Conservation (phyloP, 352 stramenopile species). For the Pythium guiyangense region DNA sequence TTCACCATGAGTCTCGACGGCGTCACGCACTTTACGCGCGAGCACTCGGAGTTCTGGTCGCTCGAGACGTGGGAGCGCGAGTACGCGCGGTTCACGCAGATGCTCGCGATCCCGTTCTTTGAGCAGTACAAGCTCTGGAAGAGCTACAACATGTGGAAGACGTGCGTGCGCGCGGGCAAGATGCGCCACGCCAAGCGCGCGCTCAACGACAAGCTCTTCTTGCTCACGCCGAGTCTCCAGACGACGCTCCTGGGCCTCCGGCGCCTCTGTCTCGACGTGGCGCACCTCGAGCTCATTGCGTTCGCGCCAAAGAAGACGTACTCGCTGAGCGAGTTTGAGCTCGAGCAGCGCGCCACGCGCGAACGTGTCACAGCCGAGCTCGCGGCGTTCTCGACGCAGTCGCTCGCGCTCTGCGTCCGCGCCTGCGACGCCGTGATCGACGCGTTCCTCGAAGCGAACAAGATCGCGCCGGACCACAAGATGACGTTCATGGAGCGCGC, state of each 20-base stretch:
- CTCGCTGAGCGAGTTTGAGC: constrained; percentile 77
- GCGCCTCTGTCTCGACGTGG: constrained; percentile 66
- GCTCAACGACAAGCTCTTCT: constrained; percentile 83
- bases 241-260: constrained; percentile 76
- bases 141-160: constrained; percentile 93
- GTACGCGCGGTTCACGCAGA: constrained; percentile 88
- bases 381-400: constrained; percentile 53
- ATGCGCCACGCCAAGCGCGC: constrained; percentile 80
- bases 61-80: constrained; percentile 93
- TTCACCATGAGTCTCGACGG: constrained; percentile 92
- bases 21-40: constrained; percentile 89
- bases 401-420: constrained; percentile 78
- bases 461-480: constrained; percentile 90
- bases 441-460: constrained; percentile 87
- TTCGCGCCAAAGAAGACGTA: constrained; percentile 75
- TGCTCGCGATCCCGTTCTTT: constrained; percentile 91
- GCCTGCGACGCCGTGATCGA: constrained; percentile 93
- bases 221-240: constrained; percentile 84
- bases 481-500: constrained; percentile 97
- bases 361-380: constrained; percentile 53
- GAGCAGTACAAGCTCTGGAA: constrained; percentile 93
- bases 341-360: constrained; percentile 55
- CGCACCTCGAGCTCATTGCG: constrained; percentile 54
- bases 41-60: constrained; percentile 88
- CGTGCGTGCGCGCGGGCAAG: constrained; percentile 82